Percentiles rank a stretch among this genome's conserved stretches.
These are phyloP conservation scores for Penicillium longicatenatum DNA, from an alignment of 495 filamentous ascomycete genomes.

Conservation along the genomic window DNA sequence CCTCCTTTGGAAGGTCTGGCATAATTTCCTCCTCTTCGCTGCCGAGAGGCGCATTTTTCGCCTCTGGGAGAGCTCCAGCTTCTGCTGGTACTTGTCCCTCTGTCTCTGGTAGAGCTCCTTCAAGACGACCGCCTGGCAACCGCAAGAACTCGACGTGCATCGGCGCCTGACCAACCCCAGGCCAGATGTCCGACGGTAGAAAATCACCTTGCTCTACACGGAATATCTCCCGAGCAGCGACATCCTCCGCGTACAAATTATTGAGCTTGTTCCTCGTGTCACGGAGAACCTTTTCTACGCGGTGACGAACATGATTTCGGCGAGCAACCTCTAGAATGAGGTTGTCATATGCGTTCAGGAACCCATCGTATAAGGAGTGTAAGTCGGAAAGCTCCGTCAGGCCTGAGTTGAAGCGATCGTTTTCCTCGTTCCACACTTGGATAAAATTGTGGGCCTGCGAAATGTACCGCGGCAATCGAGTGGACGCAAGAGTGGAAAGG, in stretches of 20 bases:
- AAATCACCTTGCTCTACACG: constrained; percentile 80
- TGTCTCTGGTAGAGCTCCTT: constrained; percentile 18
- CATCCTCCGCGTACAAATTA: constrained; percentile 73
- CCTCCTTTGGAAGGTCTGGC: constrained; percentile 54
- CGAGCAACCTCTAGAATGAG: constrained; percentile 81
- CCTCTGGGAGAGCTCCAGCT: not conserved
- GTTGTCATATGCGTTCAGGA: constrained; percentile 78
- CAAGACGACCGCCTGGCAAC: constrained; percentile 40
- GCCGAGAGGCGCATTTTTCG: constrained; percentile 9
- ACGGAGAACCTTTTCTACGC: constrained; percentile 70
- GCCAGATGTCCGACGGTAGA: constrained; percentile 89
- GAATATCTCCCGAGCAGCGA: constrained; percentile 75
- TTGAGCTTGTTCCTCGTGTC: constrained; percentile 77
- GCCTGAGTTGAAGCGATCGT: constrained; percentile 63
- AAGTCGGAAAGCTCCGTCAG: constrained; percentile 74
- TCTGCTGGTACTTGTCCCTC: constrained; percentile 10
- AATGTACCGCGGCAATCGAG: constrained; percentile 66
- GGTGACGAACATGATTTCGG: constrained; percentile 66
- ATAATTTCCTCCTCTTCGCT: constrained; percentile 44
- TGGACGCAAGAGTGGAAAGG: constrained; percentile 65
- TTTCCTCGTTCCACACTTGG: constrained; percentile 73
- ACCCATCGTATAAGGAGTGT: constrained; percentile 77
- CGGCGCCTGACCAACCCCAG: constrained; percentile 63
- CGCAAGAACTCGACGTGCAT: constrained; percentile 56
- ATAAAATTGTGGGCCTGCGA: constrained; percentile 71